These are phyloP conservation scores for Cicer arietinum DNA, from an alignment of 306 rosid genomes.

Conservation along the genomic window DNA sequence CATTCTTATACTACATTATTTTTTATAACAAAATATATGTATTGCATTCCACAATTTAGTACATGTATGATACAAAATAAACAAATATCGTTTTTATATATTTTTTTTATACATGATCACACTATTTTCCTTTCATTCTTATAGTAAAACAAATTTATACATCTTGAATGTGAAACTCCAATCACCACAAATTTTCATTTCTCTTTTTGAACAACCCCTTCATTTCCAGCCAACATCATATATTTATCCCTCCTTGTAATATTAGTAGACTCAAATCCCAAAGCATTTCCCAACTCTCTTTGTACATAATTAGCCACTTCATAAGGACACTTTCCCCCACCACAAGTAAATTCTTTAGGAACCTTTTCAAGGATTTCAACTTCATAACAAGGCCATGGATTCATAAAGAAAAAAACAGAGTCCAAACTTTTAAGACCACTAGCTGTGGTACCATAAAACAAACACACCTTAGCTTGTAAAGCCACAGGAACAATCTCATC, in stretches of 20 bases:
- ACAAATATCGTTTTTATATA: not conserved
- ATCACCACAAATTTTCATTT: conserved; percentile 6
- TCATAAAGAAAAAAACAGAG: conserved; percentile 39
- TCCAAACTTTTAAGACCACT: conserved; percentile 39
- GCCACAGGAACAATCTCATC: conserved; percentile 45
- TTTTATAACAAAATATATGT: too few relatives aligned
- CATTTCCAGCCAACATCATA: conserved; percentile 45
- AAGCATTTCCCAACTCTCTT: conserved; percentile 18
- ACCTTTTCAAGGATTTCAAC: conserved; percentile 38
- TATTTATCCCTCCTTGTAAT: conserved; percentile 44
- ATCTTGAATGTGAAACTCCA: not conserved
- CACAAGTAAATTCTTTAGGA: conserved; percentile 31
- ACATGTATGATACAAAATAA: too few relatives aligned
- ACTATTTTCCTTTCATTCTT: not conserved
- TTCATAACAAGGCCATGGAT: conserved; percentile 31
- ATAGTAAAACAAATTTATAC: not conserved
- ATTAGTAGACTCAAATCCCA: conserved; percentile 45
- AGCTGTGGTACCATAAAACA: conserved; percentile 48
- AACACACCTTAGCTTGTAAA: conserved; percentile 4
- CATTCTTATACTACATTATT: too few relatives aligned
- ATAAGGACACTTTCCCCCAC: conserved; percentile 32
- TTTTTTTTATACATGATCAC: not conserved
- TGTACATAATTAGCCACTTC: conserved; percentile 43
- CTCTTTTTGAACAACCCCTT: conserved; percentile 36
- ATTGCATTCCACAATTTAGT: too few relatives aligned